phyloP scores from a whole-genome alignment of 2,329 filamentous ascomycete species.

The Cytospora chrysosperma region DNA sequence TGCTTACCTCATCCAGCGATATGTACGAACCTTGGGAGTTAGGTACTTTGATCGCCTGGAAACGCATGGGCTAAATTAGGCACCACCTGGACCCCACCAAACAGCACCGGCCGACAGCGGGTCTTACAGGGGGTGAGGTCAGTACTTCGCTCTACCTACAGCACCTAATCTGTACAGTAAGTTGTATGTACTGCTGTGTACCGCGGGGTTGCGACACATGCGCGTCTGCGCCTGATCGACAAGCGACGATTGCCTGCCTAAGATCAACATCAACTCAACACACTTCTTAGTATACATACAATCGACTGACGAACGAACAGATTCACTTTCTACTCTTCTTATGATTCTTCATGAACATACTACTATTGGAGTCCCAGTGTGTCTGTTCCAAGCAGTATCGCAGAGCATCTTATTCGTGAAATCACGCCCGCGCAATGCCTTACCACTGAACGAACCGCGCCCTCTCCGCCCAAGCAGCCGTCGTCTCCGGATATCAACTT shows the following conservation, averaged over 20 bases:
- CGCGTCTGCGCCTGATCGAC: slow-evolving; percentile 17
- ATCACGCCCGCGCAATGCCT: background rate
- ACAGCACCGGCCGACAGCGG: no score
- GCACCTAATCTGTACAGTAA: no score
- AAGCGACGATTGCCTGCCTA: slow-evolving; percentile 6
- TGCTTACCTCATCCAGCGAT: no score
- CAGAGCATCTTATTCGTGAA: background rate
- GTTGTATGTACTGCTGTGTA: background rate
- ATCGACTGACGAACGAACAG: background rate
- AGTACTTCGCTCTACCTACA: no score
- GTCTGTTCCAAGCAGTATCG: background rate
- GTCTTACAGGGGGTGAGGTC: no score
- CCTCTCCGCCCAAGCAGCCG: background rate
- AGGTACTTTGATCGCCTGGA: no score
- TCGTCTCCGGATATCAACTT: background rate
- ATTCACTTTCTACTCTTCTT: background rate
- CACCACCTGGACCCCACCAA: no score
- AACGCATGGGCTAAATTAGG: no score
- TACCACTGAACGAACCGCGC: background rate
- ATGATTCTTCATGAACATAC: background rate
- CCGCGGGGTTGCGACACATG: background rate
- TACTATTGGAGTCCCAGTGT: background rate
- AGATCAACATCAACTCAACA: background rate
- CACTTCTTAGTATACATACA: no score
- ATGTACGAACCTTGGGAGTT: no score